A percentile compares a stretch with the other conserved stretches of the same genome.
phyloP scores from a whole-genome alignment of 1,284 basidiomycete species.

The Pulchroboletus neoregius region DNA sequence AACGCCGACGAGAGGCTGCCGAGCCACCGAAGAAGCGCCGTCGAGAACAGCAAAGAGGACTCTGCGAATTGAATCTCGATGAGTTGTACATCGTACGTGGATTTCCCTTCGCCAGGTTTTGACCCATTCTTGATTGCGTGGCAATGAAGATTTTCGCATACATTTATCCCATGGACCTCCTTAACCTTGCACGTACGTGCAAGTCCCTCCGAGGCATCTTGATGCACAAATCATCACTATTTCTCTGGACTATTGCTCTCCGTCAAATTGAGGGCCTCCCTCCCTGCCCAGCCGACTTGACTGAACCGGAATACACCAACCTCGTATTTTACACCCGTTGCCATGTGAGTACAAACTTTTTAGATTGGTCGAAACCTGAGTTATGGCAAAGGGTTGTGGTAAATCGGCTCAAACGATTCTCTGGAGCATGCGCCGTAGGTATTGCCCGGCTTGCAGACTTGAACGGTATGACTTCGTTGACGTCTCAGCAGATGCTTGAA shows the following conservation, averaged over 20 bases:
- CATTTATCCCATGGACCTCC: constrained; percentile 25
- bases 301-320: constrained; percentile 31
- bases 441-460: constrained; percentile 7
- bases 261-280: constrained; percentile 1
- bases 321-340: constrained; percentile 22
- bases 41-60: background rate
- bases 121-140: background rate
- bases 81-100: constrained; percentile 5
- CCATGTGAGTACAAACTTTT: background rate
- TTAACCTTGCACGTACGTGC: constrained; percentile 29
- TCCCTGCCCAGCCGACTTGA: constrained; percentile 9
- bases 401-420: background rate
- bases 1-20: background rate
- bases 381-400: constrained; percentile 2
- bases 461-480: constrained; percentile 1
- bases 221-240: constrained; percentile 24
- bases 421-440: constrained; percentile 13
- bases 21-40: background rate
- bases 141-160: constrained; percentile 22
- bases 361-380: background rate
- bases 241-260: constrained; percentile 24
- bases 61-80: constrained; percentile 6
- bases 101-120: background rate
- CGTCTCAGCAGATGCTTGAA: too few relatives aligned
- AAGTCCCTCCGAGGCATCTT: constrained; percentile 25